A percentile compares a stretch with the other conserved stretches of the same genome.
Conservation (phyloP, 2,329 filamentous ascomycete species). For the Fusarium proliferatum region DNA sequence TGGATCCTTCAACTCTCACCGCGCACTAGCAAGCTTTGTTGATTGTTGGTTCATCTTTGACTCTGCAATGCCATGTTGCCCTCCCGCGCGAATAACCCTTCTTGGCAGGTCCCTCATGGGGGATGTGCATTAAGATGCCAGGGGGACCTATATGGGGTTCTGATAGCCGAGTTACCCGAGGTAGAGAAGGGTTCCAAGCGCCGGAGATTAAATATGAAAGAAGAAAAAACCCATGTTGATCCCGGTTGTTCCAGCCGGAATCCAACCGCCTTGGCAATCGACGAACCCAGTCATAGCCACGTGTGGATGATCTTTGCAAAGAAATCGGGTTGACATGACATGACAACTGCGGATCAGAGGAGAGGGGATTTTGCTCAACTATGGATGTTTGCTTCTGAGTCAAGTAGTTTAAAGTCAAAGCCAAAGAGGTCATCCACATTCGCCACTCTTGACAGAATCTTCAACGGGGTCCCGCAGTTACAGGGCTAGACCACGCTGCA, state of each 20-base stretch:
- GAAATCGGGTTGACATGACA: neutral
- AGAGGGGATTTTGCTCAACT: neutral
- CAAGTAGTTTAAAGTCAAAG: neutral
- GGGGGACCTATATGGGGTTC: neutral
- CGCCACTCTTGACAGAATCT: neutral
- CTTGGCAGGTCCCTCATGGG: constrained; percentile 3
- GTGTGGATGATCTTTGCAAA: neutral
- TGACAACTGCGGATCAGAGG: neutral
- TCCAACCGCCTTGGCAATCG: neutral
- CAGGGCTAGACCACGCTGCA: neutral
- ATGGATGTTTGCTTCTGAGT: neutral
- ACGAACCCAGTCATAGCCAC: neutral
- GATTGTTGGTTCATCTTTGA: neutral
- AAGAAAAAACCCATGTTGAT: neutral
- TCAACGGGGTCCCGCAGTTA: neutral
- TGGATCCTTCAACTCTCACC: neutral
- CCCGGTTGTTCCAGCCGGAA: neutral
- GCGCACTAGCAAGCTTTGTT: constrained; percentile 10
- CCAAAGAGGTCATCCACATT: neutral
- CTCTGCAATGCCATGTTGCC: neutral
- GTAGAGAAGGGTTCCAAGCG: neutral
- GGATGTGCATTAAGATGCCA: neutral
- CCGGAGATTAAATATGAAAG: constrained; percentile 15
- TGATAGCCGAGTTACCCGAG: neutral
- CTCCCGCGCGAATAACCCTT: neutral